Percentiles rank a stretch among this genome's conserved stretches.
These are phyloP conservation scores for Hibiscus tridactylites DNA, from an alignment of 345 rosid species.

Conservation along the genomic window DNA sequence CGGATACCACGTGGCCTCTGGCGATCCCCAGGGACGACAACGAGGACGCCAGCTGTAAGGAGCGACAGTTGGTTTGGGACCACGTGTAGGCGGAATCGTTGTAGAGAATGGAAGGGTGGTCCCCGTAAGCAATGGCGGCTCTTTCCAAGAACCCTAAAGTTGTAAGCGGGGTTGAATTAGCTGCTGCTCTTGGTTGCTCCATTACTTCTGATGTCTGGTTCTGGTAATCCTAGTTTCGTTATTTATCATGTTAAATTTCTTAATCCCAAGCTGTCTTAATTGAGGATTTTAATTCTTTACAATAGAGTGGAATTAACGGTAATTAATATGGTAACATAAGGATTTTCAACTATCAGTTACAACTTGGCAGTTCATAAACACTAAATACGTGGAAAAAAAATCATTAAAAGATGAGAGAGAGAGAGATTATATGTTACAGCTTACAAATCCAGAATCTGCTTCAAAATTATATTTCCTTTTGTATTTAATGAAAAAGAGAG, in stretches of 20 bases:
- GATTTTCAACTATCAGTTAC: background rate
- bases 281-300: background rate
- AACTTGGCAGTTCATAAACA: background rate
- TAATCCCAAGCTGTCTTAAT: background rate
- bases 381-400: too few species aligned
- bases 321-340: background rate
- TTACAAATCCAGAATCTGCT: background rate
- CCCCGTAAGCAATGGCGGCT: slow-evolving; percentile 38
- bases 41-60: slow-evolving; percentile 48
- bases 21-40: slow-evolving; percentile 39
- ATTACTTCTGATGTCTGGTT: slow-evolving; percentile 6
- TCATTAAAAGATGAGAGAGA: background rate
- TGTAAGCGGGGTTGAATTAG: slow-evolving; percentile 44
- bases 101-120: slow-evolving; percentile 42
- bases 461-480: background rate
- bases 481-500: background rate
- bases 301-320: background rate
- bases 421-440: background rate
- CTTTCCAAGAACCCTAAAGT: slow-evolving; percentile 51
- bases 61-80: slow-evolving; percentile 45
- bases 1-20: slow-evolving; percentile 36
- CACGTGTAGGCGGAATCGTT: slow-evolving; percentile 45
- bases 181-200: slow-evolving; percentile 33
- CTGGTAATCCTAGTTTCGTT: background rate
- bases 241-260: background rate